These are phyloP conservation scores for Cardamine resedifolia DNA, from an alignment of 345 rosid species.

Conservation along the genomic window DNA sequence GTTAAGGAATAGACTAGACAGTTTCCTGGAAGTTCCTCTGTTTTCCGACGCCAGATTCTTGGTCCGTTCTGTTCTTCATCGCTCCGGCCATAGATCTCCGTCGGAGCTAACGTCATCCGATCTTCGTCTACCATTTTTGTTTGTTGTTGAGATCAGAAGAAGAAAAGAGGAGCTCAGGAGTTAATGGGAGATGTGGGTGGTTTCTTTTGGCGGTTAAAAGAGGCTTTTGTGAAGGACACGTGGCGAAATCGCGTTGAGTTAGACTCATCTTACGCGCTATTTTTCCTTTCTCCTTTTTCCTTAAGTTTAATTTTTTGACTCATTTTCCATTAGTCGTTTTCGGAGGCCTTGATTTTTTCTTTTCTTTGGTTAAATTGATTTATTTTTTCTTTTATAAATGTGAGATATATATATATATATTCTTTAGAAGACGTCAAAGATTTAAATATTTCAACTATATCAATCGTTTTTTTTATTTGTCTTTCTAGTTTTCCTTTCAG, in stretches of 20 bases:
- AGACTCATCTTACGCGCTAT: not conserved
- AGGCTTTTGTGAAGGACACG: slow-evolving; percentile 6
- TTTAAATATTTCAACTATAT: not conserved
- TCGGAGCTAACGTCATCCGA: slow-evolving; percentile 37
- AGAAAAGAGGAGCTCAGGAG: not conserved
- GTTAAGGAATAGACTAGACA: slow-evolving; percentile 45
- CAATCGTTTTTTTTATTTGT: not conserved
- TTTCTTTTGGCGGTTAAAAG: slow-evolving; percentile 38
- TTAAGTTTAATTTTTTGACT: not conserved
- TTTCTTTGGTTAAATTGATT: not conserved
- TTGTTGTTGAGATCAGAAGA: not conserved
- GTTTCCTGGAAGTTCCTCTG: slow-evolving; percentile 40
- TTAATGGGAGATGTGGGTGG: slow-evolving; percentile 13
- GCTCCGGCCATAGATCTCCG: slow-evolving; percentile 35
- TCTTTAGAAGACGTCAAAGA: not conserved
- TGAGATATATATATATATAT: not conserved
- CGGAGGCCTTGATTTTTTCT: not conserved
- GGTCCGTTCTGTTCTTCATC: slow-evolving; percentile 34
- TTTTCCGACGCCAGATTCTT: slow-evolving; percentile 14
- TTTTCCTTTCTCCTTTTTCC: not conserved
- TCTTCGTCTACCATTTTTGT: slow-evolving; percentile 36
- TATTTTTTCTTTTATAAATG: not conserved
- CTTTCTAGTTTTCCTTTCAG: not conserved
- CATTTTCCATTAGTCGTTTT: not conserved
- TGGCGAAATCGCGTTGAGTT: not conserved